phyloP scores from a whole-genome alignment of 2,329 filamentous ascomycete genomes.

The Sarocladiaceae sp. region DNA sequence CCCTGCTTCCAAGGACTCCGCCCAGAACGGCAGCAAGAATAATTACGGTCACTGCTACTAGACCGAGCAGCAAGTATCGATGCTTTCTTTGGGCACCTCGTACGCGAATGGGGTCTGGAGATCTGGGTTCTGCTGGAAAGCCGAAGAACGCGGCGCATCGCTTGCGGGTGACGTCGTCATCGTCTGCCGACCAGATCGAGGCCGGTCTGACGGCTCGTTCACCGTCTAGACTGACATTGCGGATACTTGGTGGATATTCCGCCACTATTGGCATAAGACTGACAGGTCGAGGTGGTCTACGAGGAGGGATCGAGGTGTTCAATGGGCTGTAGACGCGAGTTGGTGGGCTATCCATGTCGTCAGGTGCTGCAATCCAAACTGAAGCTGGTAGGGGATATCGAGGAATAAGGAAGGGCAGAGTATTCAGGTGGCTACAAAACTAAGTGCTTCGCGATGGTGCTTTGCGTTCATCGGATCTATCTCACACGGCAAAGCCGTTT shows the following conservation, averaged over 20 bases:
- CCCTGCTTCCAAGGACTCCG: too few species aligned
- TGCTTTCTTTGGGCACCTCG: too few species aligned
- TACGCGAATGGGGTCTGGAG: background rate
- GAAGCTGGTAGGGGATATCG: background rate
- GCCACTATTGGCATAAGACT: background rate
- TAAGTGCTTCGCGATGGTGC: too few species aligned
- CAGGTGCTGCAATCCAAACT: background rate
- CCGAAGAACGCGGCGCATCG: constrained; percentile 1
- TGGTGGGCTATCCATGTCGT: background rate
- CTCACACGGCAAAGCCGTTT: too few species aligned
- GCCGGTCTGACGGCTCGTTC: background rate
- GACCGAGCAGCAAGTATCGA: too few species aligned
- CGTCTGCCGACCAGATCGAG: background rate
- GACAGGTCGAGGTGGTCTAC: constrained; percentile 1
- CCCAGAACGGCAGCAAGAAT: too few species aligned
- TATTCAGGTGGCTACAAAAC: too few species aligned
- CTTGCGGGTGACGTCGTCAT: constrained; percentile 2
- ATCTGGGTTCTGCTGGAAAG: background rate
- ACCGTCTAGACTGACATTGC: constrained; percentile 1
- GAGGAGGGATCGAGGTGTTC: background rate
- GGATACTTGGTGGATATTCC: constrained; percentile 3
- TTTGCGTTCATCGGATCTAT: too few species aligned
- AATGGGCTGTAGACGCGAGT: background rate
- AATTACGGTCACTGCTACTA: too few species aligned
- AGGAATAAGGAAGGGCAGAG: too few species aligned